Evolutionary conservation across 2,329 filamentous ascomycete genomes (phyloP).

Genomic region (Alternaria sp.): DNA sequence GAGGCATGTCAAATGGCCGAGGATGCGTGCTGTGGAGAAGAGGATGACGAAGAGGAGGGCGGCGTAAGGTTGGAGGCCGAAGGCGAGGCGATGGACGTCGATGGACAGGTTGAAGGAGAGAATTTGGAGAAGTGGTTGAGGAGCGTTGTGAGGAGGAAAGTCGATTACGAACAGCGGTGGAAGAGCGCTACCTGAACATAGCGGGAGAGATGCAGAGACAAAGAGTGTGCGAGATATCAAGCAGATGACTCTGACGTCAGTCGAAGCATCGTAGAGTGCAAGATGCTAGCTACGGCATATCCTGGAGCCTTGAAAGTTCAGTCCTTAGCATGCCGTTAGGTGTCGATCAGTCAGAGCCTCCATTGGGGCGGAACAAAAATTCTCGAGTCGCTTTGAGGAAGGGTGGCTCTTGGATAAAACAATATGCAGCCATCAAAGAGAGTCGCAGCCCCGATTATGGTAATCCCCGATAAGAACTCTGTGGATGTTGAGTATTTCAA

Average conservation of each 20-base stretch:
- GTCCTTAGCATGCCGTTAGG: not conserved
- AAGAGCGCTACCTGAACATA: conserved; percentile 46
- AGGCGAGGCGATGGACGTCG: conserved; percentile 50
- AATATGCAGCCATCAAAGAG: no score
- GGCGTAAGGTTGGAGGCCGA: conserved; percentile 42
- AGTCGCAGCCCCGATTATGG: no score
- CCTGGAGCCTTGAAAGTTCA: not conserved
- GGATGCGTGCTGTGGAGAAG: conserved; percentile 68
- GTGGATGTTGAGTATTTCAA: no score
- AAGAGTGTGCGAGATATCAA: not conserved
- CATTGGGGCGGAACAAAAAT: not conserved
- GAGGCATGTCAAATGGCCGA: conserved; percentile 71
- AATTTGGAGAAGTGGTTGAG: conserved; percentile 53
- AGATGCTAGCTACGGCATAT: not conserved
- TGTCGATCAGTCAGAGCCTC: not conserved
- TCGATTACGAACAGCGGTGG: conserved; percentile 54
- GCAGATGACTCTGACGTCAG: not conserved
- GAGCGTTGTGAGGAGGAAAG: conserved; percentile 52
- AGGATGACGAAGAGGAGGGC: conserved; percentile 51
- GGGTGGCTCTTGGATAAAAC: not conserved
- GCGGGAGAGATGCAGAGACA: not conserved
- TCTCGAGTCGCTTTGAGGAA: not conserved
- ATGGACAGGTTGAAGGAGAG: conserved; percentile 39
- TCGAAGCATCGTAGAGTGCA: not conserved
- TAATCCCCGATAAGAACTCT: no score